These are phyloP conservation scores for Spizellomyces sp. DNA, from an alignment of 192 early-diverging fungal genomes.

Conservation along the genomic window DNA sequence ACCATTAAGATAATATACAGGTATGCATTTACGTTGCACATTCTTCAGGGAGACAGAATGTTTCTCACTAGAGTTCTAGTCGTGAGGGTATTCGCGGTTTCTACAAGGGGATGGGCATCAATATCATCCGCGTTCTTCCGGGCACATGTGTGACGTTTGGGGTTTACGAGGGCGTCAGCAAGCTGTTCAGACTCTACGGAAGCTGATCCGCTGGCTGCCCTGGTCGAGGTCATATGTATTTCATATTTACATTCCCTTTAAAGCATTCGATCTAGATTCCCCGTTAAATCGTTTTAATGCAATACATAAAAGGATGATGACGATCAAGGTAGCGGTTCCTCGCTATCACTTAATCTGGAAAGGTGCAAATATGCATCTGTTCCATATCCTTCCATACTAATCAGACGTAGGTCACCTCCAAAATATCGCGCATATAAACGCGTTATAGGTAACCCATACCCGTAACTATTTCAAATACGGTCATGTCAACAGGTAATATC, in stretches of 20 bases:
- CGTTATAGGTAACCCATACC: slow-evolving; percentile 93
- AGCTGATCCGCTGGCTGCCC: no score
- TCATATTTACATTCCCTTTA: no score
- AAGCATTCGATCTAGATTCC: no score
- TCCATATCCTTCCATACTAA: slow-evolving; percentile 91
- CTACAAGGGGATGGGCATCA: slow-evolving; percentile 91
- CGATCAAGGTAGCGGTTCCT: slow-evolving; percentile 70
- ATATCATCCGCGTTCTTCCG: slow-evolving; percentile 85
- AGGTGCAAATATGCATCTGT: slow-evolving; percentile 96
- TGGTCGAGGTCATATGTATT: no score
- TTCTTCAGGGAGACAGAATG: neutral
- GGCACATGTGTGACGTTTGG: slow-evolving; percentile 95
- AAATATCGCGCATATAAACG: slow-evolving; percentile 93
- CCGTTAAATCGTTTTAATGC: no score
- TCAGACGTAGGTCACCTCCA: slow-evolving; percentile 91
- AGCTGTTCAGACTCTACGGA: slow-evolving; percentile 12
- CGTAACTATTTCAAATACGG: slow-evolving; percentile 62
- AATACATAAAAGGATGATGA: neutral
- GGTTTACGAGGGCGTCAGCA: slow-evolving; percentile 76
- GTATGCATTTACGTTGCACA: slow-evolving; percentile 22
- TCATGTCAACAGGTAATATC: neutral
- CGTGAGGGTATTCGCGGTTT: slow-evolving; percentile 80
- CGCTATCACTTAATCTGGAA: slow-evolving; percentile 83
- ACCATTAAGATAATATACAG: slow-evolving; percentile 68
- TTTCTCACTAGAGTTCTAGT: slow-evolving; percentile 13